These are phyloP conservation scores for Psilocybe azurescens DNA, from an alignment of 768 basidiomycete species.

Conservation along the genomic window DNA sequence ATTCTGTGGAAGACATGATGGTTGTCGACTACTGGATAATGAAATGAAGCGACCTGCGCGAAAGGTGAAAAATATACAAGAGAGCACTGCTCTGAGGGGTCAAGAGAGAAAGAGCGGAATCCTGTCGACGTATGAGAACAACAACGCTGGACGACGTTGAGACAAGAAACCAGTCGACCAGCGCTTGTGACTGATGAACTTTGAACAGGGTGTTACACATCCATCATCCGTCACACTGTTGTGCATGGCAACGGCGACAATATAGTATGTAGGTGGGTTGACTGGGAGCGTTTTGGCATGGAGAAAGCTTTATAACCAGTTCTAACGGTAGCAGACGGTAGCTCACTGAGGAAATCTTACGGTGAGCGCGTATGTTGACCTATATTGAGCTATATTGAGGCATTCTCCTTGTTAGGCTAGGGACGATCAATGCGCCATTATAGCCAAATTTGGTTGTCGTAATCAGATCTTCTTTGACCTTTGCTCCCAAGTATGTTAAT, in stretches of 20 bases:
- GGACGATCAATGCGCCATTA: background rate
- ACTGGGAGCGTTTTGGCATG: background rate
- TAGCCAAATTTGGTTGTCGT: background rate
- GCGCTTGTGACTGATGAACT: conserved; percentile 1
- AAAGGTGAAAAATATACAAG: conserved; percentile 17
- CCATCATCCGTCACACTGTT: background rate
- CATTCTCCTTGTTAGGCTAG: background rate
- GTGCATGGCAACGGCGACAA: background rate
- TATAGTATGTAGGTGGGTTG: background rate
- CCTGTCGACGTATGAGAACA: conserved; percentile 6
- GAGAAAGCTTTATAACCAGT: too few relatives aligned
- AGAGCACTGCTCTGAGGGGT: conserved; percentile 21
- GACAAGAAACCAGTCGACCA: background rate
- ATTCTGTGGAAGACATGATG: conserved; percentile 19
- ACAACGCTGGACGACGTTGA: background rate
- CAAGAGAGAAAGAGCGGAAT: conserved; percentile 12
- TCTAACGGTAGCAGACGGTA: too few relatives aligned
- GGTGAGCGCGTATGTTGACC: too few relatives aligned
- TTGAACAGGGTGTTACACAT: background rate
- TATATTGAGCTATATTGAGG: background rate
- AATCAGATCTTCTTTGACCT: too few relatives aligned
- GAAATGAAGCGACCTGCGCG: conserved; percentile 24
- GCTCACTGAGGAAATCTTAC: too few relatives aligned
- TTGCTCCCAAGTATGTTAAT: too few relatives aligned
- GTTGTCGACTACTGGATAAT: background rate